A percentile compares a stretch with the other conserved stretches of the same genome.
phyloP scores from a whole-genome alignment of 2,329 filamentous ascomycete genomes.

The Gyromitra esculenta region DNA sequence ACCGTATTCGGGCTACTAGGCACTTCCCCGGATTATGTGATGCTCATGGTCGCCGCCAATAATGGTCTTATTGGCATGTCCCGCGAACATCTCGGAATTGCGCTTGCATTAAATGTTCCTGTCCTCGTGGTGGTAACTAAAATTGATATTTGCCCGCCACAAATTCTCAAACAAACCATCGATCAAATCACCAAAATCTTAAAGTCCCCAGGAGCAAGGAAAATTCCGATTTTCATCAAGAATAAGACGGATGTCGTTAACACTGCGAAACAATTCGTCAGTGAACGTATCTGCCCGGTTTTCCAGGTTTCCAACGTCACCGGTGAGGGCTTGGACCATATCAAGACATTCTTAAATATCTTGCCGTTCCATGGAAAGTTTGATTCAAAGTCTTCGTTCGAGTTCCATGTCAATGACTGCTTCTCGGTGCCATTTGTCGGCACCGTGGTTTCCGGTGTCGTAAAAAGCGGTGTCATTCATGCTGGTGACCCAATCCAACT shows the following conservation, averaged over 20 bases:
- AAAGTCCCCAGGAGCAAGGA: conserved; percentile 90
- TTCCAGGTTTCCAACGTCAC: conserved; percentile 99
- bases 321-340: conserved; percentile 86
- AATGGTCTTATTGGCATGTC: conserved; percentile 98
- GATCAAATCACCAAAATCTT: conserved; percentile 91
- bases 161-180: conserved; percentile 93
- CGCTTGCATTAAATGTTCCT: conserved; percentile 91
- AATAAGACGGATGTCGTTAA: conserved; percentile 90
- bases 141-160: conserved; percentile 96
- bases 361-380: conserved; percentile 94
- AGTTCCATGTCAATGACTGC: conserved; percentile 96
- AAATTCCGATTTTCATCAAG: conserved; percentile 96
- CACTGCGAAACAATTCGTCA: conserved; percentile 92
- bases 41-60: conserved; percentile 98
- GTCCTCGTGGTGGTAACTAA: conserved; percentile 99
- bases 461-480: conserved; percentile 84
- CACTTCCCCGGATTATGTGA: conserved; percentile 94
- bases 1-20: conserved; percentile 95
- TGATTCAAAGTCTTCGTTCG: conserved; percentile 85
- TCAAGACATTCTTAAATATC: conserved; percentile 93
- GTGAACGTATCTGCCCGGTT: conserved; percentile 91
- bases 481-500: conserved; percentile 89
- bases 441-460: conserved; percentile 92
- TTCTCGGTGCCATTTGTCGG: conserved; percentile 98
- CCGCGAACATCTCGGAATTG: conserved; percentile 96